phyloP scores from a whole-genome alignment of 768 basidiomycete species.

The Kwoniella shandongensis region DNA sequence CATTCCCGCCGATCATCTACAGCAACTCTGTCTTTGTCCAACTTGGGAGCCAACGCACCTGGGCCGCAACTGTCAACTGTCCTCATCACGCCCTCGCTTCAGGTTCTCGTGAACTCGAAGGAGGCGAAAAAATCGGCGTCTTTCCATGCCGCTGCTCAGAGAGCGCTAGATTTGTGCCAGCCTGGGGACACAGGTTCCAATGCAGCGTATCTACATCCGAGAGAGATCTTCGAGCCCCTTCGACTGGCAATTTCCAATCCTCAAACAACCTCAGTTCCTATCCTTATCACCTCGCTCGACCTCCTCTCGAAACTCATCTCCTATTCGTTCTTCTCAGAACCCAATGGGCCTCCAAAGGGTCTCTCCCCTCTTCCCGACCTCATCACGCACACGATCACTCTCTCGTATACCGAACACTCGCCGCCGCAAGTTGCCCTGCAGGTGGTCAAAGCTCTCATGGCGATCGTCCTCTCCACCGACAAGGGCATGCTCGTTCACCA shows the following conservation, averaged over 20 bases:
- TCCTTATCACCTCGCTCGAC: slow-evolving; percentile 95
- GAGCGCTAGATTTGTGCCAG: slow-evolving; percentile 77
- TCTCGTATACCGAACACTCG: slow-evolving; percentile 82
- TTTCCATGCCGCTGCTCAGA: slow-evolving; percentile 78
- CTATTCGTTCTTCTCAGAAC: slow-evolving; percentile 91
- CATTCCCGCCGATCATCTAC: slow-evolving; percentile 41
- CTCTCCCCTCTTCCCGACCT: slow-evolving; percentile 82
- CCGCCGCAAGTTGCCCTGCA: slow-evolving; percentile 90
- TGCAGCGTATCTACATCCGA: slow-evolving; percentile 65
- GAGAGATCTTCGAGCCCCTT: slow-evolving; percentile 93
- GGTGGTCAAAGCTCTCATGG: slow-evolving; percentile 90
- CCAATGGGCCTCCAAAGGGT: slow-evolving; percentile 67
- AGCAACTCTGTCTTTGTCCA: slow-evolving; percentile 44
- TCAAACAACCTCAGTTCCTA: slow-evolving; percentile 86
- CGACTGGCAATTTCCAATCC: slow-evolving; percentile 72
- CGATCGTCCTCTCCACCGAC: slow-evolving; percentile 73
- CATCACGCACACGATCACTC: slow-evolving; percentile 90
- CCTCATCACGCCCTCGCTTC: slow-evolving; percentile 67
- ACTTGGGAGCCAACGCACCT: slow-evolving; percentile 16
- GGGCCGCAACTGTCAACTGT: slow-evolving; percentile 46
- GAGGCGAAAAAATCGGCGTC: slow-evolving; percentile 79
- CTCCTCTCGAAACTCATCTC: slow-evolving; percentile 97
- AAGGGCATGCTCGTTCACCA: slow-evolving; percentile 73
- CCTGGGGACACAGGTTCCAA: slow-evolving; percentile 55
- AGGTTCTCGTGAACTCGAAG: slow-evolving; percentile 79